Conservation (phyloP, 768 basidiomycete genomes). For the Auricularia heimuer region DNA sequence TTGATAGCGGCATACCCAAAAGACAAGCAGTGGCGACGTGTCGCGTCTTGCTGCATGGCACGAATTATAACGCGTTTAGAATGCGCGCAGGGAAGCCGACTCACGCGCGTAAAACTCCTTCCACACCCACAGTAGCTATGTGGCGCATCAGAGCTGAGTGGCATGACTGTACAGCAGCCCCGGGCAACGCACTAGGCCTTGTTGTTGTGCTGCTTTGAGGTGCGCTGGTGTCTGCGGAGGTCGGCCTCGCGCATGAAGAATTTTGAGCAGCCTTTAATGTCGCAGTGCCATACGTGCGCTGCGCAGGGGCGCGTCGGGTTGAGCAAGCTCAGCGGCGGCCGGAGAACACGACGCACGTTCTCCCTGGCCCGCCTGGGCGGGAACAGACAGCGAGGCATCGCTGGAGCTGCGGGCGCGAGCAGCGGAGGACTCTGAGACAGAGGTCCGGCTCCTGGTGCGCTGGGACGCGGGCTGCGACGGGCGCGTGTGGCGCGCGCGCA, state of each 20-base stretch:
- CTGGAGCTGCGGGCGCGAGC: not conserved
- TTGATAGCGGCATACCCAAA: not conserved
- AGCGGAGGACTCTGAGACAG: not conserved
- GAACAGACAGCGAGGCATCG: not conserved
- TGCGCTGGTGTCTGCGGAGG: conserved; percentile 71
- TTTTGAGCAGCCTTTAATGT: conserved; percentile 72
- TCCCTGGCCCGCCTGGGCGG: not conserved
- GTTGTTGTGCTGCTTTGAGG: conserved; percentile 51
- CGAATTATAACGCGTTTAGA: not conserved
- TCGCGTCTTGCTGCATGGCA: not conserved
- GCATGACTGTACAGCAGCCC: not conserved
- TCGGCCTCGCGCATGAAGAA: conserved; percentile 77
- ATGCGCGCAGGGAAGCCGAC: not conserved
- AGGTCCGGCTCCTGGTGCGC: conserved; percentile 1
- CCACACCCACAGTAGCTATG: conserved; percentile 1
- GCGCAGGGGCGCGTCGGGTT: not conserved
- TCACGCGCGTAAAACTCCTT: not conserved
- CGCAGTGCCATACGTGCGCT: conserved; percentile 56
- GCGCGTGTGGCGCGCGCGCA: not conserved
- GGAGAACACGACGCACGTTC: not conserved
- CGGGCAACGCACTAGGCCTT: not conserved
- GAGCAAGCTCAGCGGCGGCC: not conserved
- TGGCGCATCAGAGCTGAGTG: not conserved
- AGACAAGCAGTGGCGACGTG: not conserved
- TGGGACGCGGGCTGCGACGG: conserved; percentile 1